Conservation (phyloP, 78 protist species). For the Salpingoeca rosetta region DNA sequence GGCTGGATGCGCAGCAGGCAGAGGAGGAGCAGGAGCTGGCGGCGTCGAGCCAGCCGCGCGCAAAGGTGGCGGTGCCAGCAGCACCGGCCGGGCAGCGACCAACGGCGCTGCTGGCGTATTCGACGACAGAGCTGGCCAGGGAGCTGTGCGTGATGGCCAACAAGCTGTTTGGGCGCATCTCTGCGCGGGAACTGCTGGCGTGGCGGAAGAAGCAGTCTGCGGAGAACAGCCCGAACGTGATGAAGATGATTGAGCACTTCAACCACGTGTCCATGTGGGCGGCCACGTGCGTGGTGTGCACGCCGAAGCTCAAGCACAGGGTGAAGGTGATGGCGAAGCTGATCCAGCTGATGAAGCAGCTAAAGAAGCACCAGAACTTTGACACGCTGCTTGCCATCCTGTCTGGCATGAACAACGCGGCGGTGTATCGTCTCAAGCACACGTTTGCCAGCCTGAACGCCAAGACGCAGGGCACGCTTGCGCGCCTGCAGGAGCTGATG, state of each 20-base stretch:
- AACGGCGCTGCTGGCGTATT: too few relatives aligned
- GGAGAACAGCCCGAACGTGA: neutral
- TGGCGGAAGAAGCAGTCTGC: neutral
- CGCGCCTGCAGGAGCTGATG: neutral
- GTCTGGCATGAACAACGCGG: constrained; percentile 8
- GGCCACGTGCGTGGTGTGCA: neutral
- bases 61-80: too few relatives aligned
- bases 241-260: neutral
- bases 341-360: neutral
- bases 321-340: neutral
- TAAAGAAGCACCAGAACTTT: constrained; percentile 4
- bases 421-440: constrained; percentile 19
- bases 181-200: neutral
- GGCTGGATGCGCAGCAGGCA: too few relatives aligned
- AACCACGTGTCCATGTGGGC: neutral
- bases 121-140: too few relatives aligned
- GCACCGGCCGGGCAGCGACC: too few relatives aligned
- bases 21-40: too few relatives aligned
- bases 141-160: neutral
- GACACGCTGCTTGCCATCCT: constrained; percentile 8
- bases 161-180: neutral
- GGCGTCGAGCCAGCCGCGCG: too few relatives aligned
- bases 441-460: neutral
- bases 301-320: neutral
- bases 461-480: neutral